A percentile compares a stretch with the other conserved stretches of the same genome.
phyloP scores from a whole-genome alignment of 1,139 yeast genomes.

The Debaryomyces psychrophilus region DNA sequence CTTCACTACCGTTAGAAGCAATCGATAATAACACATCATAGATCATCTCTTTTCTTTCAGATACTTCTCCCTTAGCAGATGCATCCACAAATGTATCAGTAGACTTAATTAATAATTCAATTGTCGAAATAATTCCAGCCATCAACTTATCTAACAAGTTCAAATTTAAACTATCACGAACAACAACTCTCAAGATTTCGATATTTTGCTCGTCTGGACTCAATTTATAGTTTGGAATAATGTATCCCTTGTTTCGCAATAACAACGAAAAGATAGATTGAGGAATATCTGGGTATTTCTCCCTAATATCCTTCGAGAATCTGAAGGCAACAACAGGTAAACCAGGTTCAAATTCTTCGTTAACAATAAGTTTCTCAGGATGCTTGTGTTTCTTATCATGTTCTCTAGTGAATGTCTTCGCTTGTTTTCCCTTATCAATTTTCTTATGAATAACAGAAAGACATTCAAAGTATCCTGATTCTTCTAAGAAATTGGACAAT shows the following conservation, averaged over 20 bases:
- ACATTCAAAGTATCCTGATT: conserved; percentile 69
- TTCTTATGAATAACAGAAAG: conserved; percentile 77
- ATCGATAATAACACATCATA: conserved; percentile 40
- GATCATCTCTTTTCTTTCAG: conserved; percentile 21
- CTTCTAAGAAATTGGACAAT: conserved; percentile 64
- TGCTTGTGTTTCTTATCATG: conserved; percentile 22
- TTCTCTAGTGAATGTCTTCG: conserved; percentile 26
- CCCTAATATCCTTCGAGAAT: conserved; percentile 59
- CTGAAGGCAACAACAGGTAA: conserved; percentile 90
- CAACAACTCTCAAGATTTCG: conserved; percentile 85
- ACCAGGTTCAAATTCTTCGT: conserved; percentile 64
- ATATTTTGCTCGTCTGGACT: conserved; percentile 59
- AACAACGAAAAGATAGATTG: conserved; percentile 75
- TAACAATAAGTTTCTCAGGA: conserved; percentile 21
- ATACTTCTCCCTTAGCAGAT: conserved; percentile 23
- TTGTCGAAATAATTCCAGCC: conserved; percentile 60
- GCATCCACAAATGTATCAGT: conserved; percentile 29
- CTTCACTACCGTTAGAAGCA: conserved; percentile 43
- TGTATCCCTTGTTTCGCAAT: conserved; percentile 81
- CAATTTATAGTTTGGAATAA: conserved; percentile 86
- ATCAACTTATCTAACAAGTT: conserved; percentile 75
- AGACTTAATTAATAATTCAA: conserved; percentile 54
- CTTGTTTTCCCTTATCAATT: conserved; percentile 21
- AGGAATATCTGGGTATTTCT: conserved; percentile 79
- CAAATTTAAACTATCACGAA: conserved; percentile 69